Base-by-base conservation (phyloP, 805 yeast genomes). In the Candida manassasensis region DNA sequence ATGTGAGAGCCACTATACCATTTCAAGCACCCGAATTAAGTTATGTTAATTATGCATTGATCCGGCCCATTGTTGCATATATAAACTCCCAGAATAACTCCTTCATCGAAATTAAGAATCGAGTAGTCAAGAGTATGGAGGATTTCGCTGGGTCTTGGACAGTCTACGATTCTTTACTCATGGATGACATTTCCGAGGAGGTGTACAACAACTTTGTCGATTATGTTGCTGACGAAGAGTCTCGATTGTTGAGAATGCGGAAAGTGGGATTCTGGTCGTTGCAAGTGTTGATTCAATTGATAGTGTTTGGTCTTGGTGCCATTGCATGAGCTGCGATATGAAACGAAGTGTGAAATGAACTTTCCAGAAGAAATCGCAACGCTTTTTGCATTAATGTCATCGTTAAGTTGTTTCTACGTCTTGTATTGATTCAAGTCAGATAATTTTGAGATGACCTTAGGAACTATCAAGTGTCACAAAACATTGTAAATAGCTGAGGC, bases 131-230 rank as follows among this genome's bases (percentile, higher is more conserved):
- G 53, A 73, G 77, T 29, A 60, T 88, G 15, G 65, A 69, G 18
- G 98, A 93, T 52, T 93, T 93, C 55, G 88, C 85, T 49, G 98
- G 98, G 0, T 77, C 95, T 6, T 93, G 98, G 98, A 90, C 98
- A 1, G 70, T 87, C 3, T 93, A 88, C 57, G 98, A 93, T 55
- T 82, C 93, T 18, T 67, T 82, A 35, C 66, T 93, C 40, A 87
- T 90, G 95, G 93, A 84, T 52, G 97, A 90, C 52, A 69, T 93
- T 34, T 82, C 93, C 19, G 80, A 80, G 19, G 94, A 86, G 46
- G 93, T 90, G 4, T 90, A 90, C 58, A 88, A 87, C 45, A 88
- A 93, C 12, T 87, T 93, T 60, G 96, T 81, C 2, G 74, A 80
- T 29, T 89, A 89, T 50, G 95, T 87, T 14, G 82, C 82, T 8